Evolutionary conservation across 2,329 filamentous ascomycete genomes (phyloP).

Genomic region (Claviceps sp.): DNA sequence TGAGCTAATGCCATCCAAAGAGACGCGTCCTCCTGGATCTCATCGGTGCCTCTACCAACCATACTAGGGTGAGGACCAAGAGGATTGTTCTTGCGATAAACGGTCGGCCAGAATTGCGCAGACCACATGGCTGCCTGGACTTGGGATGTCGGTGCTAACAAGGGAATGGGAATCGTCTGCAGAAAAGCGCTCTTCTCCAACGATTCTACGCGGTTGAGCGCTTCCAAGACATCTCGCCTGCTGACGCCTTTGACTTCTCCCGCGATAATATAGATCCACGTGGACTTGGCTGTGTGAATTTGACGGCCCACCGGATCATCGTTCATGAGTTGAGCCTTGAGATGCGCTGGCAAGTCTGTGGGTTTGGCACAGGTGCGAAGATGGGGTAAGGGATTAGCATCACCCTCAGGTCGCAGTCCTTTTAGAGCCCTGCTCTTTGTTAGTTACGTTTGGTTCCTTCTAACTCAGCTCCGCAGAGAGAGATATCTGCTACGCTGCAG

Average conservation of each 20-base stretch:
- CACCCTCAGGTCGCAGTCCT: conserved; percentile 42
- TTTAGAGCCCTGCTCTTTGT: conserved; percentile 35
- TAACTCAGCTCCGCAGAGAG: background rate
- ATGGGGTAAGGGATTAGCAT: conserved; percentile 53
- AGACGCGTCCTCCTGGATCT: conserved; percentile 50
- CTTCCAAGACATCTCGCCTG: conserved; percentile 36
- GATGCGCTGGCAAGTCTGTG: conserved; percentile 50
- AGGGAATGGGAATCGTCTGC: conserved; percentile 53
- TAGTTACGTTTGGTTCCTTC: conserved; percentile 3
- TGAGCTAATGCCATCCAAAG: conserved; percentile 57
- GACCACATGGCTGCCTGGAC: conserved; percentile 65
- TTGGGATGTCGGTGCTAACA: conserved; percentile 60
- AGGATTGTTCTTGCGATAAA: conserved; percentile 78
- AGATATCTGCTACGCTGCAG: background rate
- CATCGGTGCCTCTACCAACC: conserved; percentile 54
- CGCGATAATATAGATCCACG: conserved; percentile 45
- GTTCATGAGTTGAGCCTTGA: conserved; percentile 49
- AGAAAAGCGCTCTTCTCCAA: conserved; percentile 43
- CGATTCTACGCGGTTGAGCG: conserved; percentile 34
- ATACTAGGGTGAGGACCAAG: conserved; percentile 71
- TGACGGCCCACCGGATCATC: conserved; percentile 38
- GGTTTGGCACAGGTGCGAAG: conserved; percentile 65
- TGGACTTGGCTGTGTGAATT: conserved; percentile 46
- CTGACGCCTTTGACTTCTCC: conserved; percentile 38
- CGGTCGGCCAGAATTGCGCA: conserved; percentile 66